phyloP scores from a whole-genome alignment of 2,329 filamentous ascomycete genomes.

The Claviceps sp. region DNA sequence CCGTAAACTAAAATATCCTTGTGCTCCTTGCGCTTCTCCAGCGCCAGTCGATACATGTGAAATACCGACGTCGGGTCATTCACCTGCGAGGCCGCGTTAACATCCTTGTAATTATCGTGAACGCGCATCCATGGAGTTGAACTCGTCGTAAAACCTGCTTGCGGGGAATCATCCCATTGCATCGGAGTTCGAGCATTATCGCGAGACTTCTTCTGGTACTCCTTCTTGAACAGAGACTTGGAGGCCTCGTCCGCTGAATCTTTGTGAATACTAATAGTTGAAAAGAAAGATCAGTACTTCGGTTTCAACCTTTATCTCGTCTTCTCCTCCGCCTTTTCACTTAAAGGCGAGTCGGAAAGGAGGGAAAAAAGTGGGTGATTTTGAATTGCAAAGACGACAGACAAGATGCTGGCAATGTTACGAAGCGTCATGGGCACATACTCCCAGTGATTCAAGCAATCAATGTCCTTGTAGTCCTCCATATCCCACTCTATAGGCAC shows the following conservation, averaged over 20 bases:
- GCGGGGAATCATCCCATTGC: constrained; percentile 48
- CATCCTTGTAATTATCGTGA: constrained; percentile 45
- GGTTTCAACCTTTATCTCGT: background rate
- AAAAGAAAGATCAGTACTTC: background rate
- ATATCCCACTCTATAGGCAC: constrained; percentile 47
- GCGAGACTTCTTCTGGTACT: constrained; percentile 45
- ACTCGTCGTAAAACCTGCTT: constrained; percentile 51
- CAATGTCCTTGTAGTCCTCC: constrained; percentile 56
- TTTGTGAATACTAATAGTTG: constrained; percentile 20
- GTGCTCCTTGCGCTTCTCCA: constrained; percentile 46
- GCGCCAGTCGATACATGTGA: constrained; percentile 45
- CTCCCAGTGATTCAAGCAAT: constrained; percentile 39
- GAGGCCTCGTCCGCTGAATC: constrained; percentile 25
- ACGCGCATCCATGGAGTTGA: constrained; percentile 56
- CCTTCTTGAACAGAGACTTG: constrained; percentile 21
- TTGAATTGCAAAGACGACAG: background rate
- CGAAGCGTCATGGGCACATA: constrained; percentile 11
- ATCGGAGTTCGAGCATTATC: constrained; percentile 62
- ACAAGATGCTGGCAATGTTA: background rate
- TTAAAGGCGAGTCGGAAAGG: background rate
- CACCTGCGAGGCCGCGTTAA: constrained; percentile 48
- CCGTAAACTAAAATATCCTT: constrained; percentile 56
- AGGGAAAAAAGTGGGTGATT: background rate
- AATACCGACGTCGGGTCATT: constrained; percentile 37
- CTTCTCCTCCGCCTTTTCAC: background rate